phyloP scores from a whole-genome alignment of 1,284 basidiomycete genomes.

The Ceratobasidium sp. region DNA sequence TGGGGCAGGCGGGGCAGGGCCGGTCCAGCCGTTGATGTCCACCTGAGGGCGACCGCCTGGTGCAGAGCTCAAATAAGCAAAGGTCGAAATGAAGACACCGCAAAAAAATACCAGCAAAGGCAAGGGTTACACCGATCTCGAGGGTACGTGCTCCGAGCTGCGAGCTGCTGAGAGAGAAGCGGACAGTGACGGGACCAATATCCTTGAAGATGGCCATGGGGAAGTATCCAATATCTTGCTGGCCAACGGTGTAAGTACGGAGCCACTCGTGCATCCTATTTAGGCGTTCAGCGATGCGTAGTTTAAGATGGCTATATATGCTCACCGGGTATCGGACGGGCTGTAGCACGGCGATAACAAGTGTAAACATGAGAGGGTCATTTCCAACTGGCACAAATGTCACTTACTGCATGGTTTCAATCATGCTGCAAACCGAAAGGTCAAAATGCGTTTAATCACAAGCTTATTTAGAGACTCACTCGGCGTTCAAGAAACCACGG shows the following conservation, averaged over 20 bases:
- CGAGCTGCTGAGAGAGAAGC: conserved; percentile 39
- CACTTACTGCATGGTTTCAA: conserved; percentile 66
- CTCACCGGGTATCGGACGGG: conserved; percentile 34
- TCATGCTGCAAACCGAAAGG: conserved; percentile 56
- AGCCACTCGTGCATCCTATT: conserved; percentile 62
- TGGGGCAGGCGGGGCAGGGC: conserved; percentile 46
- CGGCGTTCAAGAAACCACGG: conserved; percentile 64
- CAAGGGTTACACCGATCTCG: conserved; percentile 42
- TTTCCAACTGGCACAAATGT: conserved; percentile 46
- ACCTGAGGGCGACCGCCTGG: conserved; percentile 46
- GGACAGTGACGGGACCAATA: conserved; percentile 43
- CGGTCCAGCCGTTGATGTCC: conserved; percentile 46
- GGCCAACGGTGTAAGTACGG: conserved; percentile 58
- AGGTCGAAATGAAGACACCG: neutral
- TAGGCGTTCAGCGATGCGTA: neutral
- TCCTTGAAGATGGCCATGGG: conserved; percentile 62
- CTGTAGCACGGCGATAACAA: neutral
- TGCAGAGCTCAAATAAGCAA: conserved; percentile 4
- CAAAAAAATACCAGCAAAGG: conserved; percentile 39
- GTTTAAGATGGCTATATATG: neutral
- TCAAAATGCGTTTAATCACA: neutral
- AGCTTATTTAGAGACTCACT: conserved; percentile 53
- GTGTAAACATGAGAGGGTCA: neutral
- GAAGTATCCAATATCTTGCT: conserved; percentile 53
- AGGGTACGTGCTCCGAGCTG: conserved; percentile 46